Conservation (phyloP, 495 filamentous ascomycete species). For the Talaromyces liani region DNA sequence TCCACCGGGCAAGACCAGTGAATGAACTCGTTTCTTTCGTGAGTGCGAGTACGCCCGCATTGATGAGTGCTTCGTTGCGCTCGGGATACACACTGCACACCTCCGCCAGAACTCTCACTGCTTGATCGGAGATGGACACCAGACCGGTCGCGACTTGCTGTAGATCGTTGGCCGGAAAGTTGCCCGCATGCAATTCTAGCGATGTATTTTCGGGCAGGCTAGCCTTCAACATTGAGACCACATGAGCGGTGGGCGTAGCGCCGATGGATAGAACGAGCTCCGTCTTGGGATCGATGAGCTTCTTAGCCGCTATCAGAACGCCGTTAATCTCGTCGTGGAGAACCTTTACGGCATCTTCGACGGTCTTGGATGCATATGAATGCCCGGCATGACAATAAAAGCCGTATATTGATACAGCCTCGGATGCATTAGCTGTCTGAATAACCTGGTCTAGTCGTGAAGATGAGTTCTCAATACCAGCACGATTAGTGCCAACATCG, state of each 20-base stretch:
- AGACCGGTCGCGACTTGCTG: constrained; percentile 20
- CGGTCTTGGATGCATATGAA: constrained; percentile 17
- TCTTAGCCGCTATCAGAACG: constrained; percentile 14
- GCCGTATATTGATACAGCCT: constrained; percentile 9
- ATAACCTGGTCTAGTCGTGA: constrained; percentile 8
- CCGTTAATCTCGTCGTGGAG: constrained; percentile 17
- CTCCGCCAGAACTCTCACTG: constrained; percentile 17
- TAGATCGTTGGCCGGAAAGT: constrained; percentile 20
- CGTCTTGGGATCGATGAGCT: constrained; percentile 7
- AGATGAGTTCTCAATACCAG: constrained; percentile 11
- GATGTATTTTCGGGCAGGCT: constrained; percentile 15
- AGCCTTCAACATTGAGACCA: constrained; percentile 18
- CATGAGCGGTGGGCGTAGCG: constrained; percentile 29
- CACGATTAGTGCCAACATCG: constrained; percentile 12
- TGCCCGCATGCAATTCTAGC: constrained; percentile 27
- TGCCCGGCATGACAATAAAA: constrained; percentile 22
- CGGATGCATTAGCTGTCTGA: background rate
- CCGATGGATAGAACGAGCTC: constrained; percentile 25
- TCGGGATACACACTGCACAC: constrained; percentile 21
- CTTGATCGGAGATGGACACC: constrained; percentile 14
- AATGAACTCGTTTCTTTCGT: constrained; percentile 19
- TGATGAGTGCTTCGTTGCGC: constrained; percentile 23
- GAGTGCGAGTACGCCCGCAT: constrained; percentile 17
- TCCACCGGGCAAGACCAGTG: constrained; percentile 14
- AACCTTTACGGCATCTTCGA: constrained; percentile 9